phyloP scores from a whole-genome alignment of 331 rosid species.

The Malus hybrid region DNA sequence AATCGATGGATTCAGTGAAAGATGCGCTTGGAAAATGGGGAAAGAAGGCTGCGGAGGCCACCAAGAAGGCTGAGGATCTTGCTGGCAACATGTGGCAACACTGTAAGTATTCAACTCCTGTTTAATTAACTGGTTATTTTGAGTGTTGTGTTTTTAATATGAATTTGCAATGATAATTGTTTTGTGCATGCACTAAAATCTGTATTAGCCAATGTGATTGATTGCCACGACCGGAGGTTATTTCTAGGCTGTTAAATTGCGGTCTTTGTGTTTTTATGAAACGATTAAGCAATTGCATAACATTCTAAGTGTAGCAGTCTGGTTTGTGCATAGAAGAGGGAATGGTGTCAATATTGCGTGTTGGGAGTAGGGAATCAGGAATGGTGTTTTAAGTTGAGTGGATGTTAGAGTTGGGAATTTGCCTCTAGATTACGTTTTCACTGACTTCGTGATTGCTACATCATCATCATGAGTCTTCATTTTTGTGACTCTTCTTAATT shows the following conservation, averaged over 20 bases:
- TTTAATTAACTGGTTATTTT: neutral
- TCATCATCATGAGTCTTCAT: neutral
- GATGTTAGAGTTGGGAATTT: neutral
- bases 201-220: neutral
- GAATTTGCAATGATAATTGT: neutral
- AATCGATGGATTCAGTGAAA: slow-evolving; percentile 69
- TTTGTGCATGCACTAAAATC: neutral
- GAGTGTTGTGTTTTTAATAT: neutral
- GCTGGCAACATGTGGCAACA: slow-evolving; percentile 99
- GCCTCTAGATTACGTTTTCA: neutral
- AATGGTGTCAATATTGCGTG: neutral
- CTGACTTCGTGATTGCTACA: neutral
- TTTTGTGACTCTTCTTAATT: neutral
- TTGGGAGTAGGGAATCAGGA: neutral
- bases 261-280: neutral
- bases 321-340: neutral
- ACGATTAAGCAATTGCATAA: neutral
- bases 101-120: slow-evolving; percentile 33
- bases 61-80: slow-evolving; percentile 92
- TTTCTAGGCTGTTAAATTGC: neutral
- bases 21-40: slow-evolving; percentile 85
- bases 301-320: neutral
- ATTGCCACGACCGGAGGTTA: neutral
- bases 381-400: neutral
- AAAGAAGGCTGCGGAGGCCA: slow-evolving; percentile 91